Percentiles rank a stretch among this genome's conserved stretches.
phyloP scores from a whole-genome alignment of 2,329 filamentous ascomycete species.

The Colletotrichum lindemuthianum region DNA sequence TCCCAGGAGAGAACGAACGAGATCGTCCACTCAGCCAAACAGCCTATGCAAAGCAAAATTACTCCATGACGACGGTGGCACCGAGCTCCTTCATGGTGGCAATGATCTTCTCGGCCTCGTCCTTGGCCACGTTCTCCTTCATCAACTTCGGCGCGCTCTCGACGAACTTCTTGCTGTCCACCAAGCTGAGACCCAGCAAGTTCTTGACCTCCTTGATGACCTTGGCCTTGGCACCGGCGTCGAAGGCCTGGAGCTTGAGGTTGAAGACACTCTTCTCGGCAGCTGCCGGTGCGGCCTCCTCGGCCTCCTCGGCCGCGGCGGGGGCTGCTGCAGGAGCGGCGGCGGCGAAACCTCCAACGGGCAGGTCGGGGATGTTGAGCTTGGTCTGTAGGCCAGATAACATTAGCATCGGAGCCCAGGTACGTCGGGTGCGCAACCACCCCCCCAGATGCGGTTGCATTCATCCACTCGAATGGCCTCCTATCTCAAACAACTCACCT shows the following conservation, averaged over 20 bases:
- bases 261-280: slow-evolving; percentile 99
- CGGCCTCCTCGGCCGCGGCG: slow-evolving; percentile 79
- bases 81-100: slow-evolving; percentile 93
- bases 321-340: slow-evolving; percentile 62
- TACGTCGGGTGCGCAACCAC: not conserved
- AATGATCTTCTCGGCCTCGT: slow-evolving; percentile 99
- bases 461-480: not conserved
- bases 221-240: slow-evolving; percentile 92
- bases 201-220: slow-evolving; percentile 99
- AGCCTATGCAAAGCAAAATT: slow-evolving; percentile 46
- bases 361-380: slow-evolving; percentile 98
- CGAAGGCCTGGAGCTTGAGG: slow-evolving; percentile 91
- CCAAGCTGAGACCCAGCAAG: slow-evolving; percentile 92
- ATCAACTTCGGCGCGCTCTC: slow-evolving; percentile 97
- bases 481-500: slow-evolving; percentile 67
- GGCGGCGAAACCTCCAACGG: slow-evolving; percentile 88
- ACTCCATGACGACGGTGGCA: slow-evolving; percentile 91
- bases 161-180: slow-evolving; percentile 99
- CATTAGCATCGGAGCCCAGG: slow-evolving; percentile 27
- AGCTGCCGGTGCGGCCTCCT: slow-evolving; percentile 86
- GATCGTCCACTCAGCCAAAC: slow-evolving; percentile 11
- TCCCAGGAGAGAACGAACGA: slow-evolving; percentile 9
- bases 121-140: slow-evolving; percentile 99
- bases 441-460: not conserved
- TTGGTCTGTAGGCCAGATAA: slow-evolving; percentile 69